phyloP scores from a whole-genome alignment of 192 early-diverging fungal species.

The Paraglomus brasilianum region DNA sequence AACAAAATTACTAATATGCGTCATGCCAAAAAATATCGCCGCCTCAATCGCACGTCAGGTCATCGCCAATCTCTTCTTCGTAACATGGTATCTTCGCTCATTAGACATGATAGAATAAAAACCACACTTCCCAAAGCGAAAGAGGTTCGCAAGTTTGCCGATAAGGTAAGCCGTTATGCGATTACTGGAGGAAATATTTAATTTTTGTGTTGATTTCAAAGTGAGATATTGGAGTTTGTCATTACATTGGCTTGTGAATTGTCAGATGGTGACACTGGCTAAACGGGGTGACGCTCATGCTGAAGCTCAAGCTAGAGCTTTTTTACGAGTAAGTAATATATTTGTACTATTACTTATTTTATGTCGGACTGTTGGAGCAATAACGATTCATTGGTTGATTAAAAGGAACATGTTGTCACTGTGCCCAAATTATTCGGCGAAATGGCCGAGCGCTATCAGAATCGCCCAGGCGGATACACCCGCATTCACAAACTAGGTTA shows the following conservation, averaged over 20 bases:
- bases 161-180: constrained; percentile 53
- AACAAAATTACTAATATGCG: constrained; percentile 46
- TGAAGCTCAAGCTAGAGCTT: constrained; percentile 55
- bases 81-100: constrained; percentile 81
- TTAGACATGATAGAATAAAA: constrained; percentile 86
- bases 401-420: constrained; percentile 63
- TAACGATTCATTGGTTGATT: neutral
- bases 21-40: constrained; percentile 56
- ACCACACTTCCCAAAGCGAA: constrained; percentile 94
- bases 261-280: constrained; percentile 78
- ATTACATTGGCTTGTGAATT: neutral
- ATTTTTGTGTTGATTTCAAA: neutral
- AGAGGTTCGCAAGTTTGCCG: constrained; percentile 79
- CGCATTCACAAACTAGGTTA: constrained; percentile 78
- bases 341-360: neutral
- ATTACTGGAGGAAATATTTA: no score
- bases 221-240: neutral
- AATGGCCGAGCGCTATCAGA: constrained; percentile 79
- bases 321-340: constrained; percentile 47
- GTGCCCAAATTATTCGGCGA: constrained; percentile 82
- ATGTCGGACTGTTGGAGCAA: neutral
- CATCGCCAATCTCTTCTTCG: constrained; percentile 78
- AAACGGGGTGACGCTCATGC: constrained; percentile 69
- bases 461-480: constrained; percentile 83
- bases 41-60: constrained; percentile 60